Conservation (phyloP, 2,329 filamentous ascomycete species). For the Xylariomycetidae sp. region DNA sequence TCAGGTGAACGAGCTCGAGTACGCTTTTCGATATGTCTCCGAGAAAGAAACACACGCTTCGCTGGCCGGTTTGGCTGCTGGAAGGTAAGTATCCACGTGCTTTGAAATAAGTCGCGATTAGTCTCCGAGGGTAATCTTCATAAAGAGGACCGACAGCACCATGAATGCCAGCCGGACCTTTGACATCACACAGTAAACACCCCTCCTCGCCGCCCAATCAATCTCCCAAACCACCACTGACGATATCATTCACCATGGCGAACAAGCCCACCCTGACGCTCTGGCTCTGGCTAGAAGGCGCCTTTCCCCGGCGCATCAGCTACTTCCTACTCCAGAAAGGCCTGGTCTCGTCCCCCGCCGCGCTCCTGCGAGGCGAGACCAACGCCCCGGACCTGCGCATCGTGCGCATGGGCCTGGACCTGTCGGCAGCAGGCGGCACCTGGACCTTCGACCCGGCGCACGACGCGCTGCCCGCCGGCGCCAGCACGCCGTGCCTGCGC, state of each 20-base stretch:
- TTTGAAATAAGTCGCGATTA: too few relatives aligned
- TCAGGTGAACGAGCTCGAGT: too few relatives aligned
- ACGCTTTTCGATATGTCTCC: too few relatives aligned
- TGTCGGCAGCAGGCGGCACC: neutral
- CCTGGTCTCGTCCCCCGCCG: conserved; percentile 8
- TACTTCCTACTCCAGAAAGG: conserved; percentile 18
- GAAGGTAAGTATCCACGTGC: too few relatives aligned
- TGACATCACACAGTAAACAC: neutral
- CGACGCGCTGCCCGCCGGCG: conserved; percentile 14
- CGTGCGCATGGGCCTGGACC: conserved; percentile 8
- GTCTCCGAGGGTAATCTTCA: too few relatives aligned
- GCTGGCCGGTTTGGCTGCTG: too few relatives aligned
- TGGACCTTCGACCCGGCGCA: conserved; percentile 5
- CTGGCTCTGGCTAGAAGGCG: conserved; percentile 15
- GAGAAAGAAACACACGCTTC: too few relatives aligned
- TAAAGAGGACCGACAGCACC: too few relatives aligned
- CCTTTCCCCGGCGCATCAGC: conserved; percentile 15
- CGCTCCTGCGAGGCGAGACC: conserved; percentile 10
- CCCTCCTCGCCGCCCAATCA: neutral
- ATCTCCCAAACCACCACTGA: neutral
- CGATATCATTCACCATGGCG: neutral
- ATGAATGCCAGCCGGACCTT: too few relatives aligned
- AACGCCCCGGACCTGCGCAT: conserved; percentile 8
- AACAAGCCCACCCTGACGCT: conserved; percentile 11
- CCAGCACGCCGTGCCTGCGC: conserved; percentile 12